Percentiles rank a stretch among this genome's conserved stretches.
phyloP scores from a whole-genome alignment of 1,139 yeast species.

The Geotrichum carabidarum region DNA sequence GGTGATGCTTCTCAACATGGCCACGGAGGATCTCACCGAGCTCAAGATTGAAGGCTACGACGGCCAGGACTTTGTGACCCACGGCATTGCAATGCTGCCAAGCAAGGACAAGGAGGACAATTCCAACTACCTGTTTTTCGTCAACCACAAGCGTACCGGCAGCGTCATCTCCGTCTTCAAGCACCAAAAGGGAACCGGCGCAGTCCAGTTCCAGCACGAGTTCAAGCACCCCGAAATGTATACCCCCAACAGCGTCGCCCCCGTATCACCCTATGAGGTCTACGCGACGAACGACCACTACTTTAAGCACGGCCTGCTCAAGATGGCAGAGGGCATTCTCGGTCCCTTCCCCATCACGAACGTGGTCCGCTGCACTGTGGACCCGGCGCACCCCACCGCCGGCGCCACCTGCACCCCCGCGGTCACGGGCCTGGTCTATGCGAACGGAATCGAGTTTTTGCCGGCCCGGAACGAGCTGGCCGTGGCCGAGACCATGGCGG shows the following conservation, averaged over 20 bases:
- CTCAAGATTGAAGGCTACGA: constrained; percentile 14
- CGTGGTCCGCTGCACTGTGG: constrained; percentile 17
- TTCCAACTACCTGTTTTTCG: constrained; percentile 18
- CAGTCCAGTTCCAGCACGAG: constrained; percentile 18
- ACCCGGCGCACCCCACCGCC: constrained; percentile 1
- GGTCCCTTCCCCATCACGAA: constrained; percentile 19
- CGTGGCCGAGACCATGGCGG: constrained; percentile 20
- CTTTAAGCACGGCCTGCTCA: constrained; percentile 10
- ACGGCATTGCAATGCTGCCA: constrained; percentile 20
- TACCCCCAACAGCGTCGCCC: constrained; percentile 23
- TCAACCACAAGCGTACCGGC: constrained; percentile 23
- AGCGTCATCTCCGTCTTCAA: constrained; percentile 22
- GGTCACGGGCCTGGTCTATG: constrained; percentile 17
- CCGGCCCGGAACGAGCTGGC: constrained; percentile 13
- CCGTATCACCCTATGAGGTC: constrained; percentile 19
- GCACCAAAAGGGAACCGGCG: constrained; percentile 18
- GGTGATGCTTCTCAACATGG: constrained; percentile 13
- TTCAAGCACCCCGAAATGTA: constrained; percentile 15
- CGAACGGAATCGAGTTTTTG: constrained; percentile 22
- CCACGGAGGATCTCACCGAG: neutral
- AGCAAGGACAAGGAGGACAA: constrained; percentile 7
- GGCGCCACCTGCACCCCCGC: constrained; percentile 15
- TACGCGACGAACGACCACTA: constrained; percentile 23
- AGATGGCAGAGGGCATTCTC: constrained; percentile 13
- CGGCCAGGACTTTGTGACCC: constrained; percentile 20